phyloP scores from a whole-genome alignment of 2,329 filamentous ascomycete species.

The Bipolaris gigantea region DNA sequence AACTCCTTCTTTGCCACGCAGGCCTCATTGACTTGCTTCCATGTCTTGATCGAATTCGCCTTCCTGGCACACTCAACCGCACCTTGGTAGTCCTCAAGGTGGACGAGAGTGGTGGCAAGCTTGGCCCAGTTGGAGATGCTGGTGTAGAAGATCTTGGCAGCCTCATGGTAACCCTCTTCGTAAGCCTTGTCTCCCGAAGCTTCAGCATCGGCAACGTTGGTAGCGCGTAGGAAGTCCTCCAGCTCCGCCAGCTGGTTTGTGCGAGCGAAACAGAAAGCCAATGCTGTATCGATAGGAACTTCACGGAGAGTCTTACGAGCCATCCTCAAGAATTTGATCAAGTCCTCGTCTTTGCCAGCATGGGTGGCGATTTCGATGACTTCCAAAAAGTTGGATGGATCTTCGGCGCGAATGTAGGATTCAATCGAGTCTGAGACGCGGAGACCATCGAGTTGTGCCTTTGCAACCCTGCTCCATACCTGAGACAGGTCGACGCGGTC shows the following conservation, averaged over 20 bases:
- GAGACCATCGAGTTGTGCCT: constrained; percentile 94
- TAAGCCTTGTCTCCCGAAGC: constrained; percentile 98
- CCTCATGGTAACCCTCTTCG: constrained; percentile 89
- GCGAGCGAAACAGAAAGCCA: constrained; percentile 91
- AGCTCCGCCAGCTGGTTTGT: constrained; percentile 90
- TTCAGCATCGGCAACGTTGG: constrained; percentile 94
- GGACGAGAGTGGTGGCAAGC: constrained; percentile 95
- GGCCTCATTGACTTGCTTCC: constrained; percentile 97
- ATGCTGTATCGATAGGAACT: constrained; percentile 86
- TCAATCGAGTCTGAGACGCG: constrained; percentile 91
- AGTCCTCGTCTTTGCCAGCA: constrained; percentile 95
- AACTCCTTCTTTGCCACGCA: constrained; percentile 99
- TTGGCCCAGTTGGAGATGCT: constrained; percentile 99
- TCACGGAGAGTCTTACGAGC: constrained; percentile 95
- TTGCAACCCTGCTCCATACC: constrained; percentile 98
- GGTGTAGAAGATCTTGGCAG: constrained; percentile 97
- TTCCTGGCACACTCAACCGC: constrained; percentile 97
- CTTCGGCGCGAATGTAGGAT: constrained; percentile 93
- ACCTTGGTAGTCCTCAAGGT: constrained; percentile 94
- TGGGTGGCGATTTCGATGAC: constrained; percentile 95
- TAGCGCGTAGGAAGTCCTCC: constrained; percentile 90
- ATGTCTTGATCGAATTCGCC: constrained; percentile 98
- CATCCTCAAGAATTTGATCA: constrained; percentile 96
- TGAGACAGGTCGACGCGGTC: constrained; percentile 92
- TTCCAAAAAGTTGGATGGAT: constrained; percentile 90